These are phyloP conservation scores for Pseudogymnoascus sp. DNA, from an alignment of 2,329 filamentous ascomycete genomes.

Conservation along the genomic window DNA sequence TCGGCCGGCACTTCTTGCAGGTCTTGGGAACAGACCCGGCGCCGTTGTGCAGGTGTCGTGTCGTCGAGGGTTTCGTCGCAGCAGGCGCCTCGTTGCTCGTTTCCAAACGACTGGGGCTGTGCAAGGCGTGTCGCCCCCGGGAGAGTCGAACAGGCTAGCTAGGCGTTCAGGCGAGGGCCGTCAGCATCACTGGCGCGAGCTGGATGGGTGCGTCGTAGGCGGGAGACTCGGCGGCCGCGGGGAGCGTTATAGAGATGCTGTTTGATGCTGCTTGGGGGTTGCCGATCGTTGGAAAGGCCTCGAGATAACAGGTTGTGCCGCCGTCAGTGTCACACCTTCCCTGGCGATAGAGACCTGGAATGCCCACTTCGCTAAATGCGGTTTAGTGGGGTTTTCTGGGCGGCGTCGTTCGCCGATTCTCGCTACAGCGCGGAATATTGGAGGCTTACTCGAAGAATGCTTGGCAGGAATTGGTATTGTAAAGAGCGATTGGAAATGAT, in stretches of 20 bases:
- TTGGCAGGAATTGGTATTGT: background rate
- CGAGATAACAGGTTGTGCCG: slow-evolving; percentile 4
- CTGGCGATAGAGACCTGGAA: slow-evolving; percentile 6
- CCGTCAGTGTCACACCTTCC: slow-evolving; percentile 6
- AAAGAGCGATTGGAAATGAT: background rate
- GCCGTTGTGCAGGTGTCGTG: background rate
- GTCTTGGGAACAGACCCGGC: background rate
- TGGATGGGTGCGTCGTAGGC: background rate
- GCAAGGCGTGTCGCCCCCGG: slow-evolving; percentile 6
- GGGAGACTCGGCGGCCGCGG: background rate
- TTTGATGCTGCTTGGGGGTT: background rate
- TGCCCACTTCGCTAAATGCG: background rate
- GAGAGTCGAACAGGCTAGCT: slow-evolving; percentile 6
- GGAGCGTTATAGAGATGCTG: background rate
- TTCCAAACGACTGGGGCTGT: slow-evolving; percentile 10
- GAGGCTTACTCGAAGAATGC: background rate
- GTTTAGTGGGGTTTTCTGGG: background rate
- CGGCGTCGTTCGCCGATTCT: background rate
- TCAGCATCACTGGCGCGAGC: background rate
- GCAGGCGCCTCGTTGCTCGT: slow-evolving; percentile 2
- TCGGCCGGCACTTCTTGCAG: background rate
- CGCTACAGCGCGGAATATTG: background rate
- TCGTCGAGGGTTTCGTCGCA: background rate
- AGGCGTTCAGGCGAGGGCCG: background rate
- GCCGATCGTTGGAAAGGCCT: background rate